phyloP scores from a whole-genome alignment of 305 asterid genomes.

The Fraxinus ornus region DNA sequence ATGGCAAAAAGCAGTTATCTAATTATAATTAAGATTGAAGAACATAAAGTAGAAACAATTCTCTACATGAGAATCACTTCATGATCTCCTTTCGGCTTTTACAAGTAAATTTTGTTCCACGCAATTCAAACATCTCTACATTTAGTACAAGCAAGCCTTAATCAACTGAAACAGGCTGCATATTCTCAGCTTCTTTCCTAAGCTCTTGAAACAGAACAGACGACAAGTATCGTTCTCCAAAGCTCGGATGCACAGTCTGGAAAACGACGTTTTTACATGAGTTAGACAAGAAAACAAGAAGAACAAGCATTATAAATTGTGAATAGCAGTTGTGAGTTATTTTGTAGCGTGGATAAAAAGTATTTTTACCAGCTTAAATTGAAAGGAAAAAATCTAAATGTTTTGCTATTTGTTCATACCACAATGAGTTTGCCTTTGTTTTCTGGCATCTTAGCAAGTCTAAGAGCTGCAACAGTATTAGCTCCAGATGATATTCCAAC shows the following conservation, averaged over 20 bases:
- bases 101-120: background rate
- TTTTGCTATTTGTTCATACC: conserved; percentile 41
- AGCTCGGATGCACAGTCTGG: conserved; percentile 87
- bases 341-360: background rate
- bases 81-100: background rate
- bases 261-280: background rate
- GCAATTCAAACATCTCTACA: background rate
- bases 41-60: background rate
- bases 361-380: background rate
- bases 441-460: conserved; percentile 78
- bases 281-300: background rate
- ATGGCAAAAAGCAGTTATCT: background rate
- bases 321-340: background rate
- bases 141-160: conserved; percentile 24
- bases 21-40: background rate
- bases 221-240: conserved; percentile 83
- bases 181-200: conserved; percentile 75
- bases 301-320: background rate
- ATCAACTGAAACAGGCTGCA: conserved; percentile 93
- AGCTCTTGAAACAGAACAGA: conserved; percentile 78
- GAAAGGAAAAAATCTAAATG: background rate
- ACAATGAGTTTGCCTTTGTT: conserved; percentile 94
- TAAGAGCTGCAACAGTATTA: conserved; percentile 85
- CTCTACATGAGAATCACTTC: background rate
- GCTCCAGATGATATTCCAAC: conserved; percentile 99